A percentile compares a stretch with the other conserved stretches of the same genome.
Conservation (phyloP, 2,329 filamentous ascomycete species). For the Trichoderma breve region DNA sequence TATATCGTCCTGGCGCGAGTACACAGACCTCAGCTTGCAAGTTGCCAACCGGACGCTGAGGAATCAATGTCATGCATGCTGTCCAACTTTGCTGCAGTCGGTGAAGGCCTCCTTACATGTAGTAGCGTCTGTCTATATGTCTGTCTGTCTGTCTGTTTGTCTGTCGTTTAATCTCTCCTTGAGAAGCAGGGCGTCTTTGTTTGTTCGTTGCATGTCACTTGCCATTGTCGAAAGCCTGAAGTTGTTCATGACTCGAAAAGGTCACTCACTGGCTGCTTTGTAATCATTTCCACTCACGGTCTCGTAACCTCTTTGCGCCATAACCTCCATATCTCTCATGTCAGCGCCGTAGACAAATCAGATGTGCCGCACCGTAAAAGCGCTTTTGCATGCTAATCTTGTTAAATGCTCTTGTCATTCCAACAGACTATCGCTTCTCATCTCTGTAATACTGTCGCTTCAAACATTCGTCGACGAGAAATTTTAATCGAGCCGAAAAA, state of each 20-base stretch:
- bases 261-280: constrained; percentile 4
- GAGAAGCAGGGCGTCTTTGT: background rate
- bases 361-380: background rate
- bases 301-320: background rate
- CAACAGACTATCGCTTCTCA: background rate
- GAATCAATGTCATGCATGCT: background rate
- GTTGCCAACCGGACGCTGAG: background rate
- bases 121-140: too few species aligned
- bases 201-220: background rate
- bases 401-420: background rate
- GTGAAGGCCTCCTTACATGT: background rate
- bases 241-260: background rate
- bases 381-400: background rate
- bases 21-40: background rate
- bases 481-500: background rate
- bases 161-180: background rate
- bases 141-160: background rate
- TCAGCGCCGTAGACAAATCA: background rate
- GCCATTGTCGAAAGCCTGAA: background rate
- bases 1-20: background rate
- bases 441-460: background rate
- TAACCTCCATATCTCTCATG: background rate
- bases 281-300: background rate
- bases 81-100: background rate
- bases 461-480: background rate